Percentiles rank a stretch among this genome's conserved stretches.
phyloP scores from a whole-genome alignment of 805 yeast species.

The Yamadazyma sp. region DNA sequence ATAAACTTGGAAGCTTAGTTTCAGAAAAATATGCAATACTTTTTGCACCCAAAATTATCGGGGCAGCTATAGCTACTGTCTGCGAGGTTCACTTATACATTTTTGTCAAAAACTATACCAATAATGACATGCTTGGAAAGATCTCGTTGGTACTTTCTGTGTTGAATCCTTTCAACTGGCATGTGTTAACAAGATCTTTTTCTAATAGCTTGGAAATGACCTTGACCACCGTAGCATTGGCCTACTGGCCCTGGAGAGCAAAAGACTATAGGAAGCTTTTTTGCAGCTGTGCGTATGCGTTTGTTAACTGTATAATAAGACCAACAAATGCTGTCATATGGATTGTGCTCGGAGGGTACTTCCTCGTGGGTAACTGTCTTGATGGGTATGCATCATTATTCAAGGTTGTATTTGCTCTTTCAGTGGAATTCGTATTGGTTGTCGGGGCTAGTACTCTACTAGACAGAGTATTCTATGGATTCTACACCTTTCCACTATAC shows the following conservation, averaged over 20 bases:
- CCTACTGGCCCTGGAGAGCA: constrained; percentile 67
- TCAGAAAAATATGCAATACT: constrained; percentile 34
- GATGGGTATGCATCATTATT: neutral
- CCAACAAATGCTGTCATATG: constrained; percentile 85
- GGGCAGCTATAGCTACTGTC: constrained; percentile 65
- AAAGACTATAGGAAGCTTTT: constrained; percentile 23
- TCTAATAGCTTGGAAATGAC: constrained; percentile 80
- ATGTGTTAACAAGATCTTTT: constrained; percentile 75
- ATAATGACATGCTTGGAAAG: constrained; percentile 35
- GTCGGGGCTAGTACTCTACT: constrained; percentile 40
- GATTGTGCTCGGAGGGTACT: constrained; percentile 55
- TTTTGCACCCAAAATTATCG: constrained; percentile 62
- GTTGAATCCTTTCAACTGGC: constrained; percentile 78
- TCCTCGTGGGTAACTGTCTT: constrained; percentile 5
- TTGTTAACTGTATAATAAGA: constrained; percentile 66
- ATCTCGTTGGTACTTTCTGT: constrained; percentile 52
- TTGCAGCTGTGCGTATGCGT: constrained; percentile 47
- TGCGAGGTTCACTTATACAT: constrained; percentile 64
- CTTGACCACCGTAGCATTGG: constrained; percentile 63
- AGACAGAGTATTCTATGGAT: constrained; percentile 63
- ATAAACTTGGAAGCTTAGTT: constrained; percentile 28
- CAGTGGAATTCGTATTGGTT: constrained; percentile 17
- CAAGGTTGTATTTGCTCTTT: constrained; percentile 20
- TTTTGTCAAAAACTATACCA: constrained; percentile 43
- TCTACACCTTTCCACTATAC: constrained; percentile 58